These are phyloP conservation scores for Silene noctiflora DNA, from an alignment of 179 eudicot species.

Conservation along the genomic window DNA sequence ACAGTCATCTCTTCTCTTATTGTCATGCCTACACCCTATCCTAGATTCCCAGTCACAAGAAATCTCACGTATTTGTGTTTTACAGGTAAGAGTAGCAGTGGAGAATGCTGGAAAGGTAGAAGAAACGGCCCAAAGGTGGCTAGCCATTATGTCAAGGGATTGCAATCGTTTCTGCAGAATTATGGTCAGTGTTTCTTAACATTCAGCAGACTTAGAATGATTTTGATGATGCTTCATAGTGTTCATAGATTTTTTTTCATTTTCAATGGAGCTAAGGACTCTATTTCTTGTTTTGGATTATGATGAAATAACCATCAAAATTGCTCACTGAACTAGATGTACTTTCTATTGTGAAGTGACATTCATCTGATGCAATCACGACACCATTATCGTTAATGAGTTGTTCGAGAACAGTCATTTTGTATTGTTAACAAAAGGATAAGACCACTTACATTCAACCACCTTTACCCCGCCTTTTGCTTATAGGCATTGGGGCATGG, in stretches of 20 bases:
- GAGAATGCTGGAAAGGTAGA: slow-evolving; percentile 64
- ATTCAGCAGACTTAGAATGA: not conserved
- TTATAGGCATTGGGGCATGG: too few relatives aligned
- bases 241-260: not conserved
- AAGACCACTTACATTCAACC: not conserved
- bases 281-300: not conserved
- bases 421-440: not conserved
- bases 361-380: not conserved
- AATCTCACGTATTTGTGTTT: slow-evolving; percentile 8
- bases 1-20: not conserved
- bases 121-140: slow-evolving; percentile 60
- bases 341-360: too few relatives aligned
- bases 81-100: slow-evolving; percentile 59
- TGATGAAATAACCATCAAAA: not conserved
- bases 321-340: too few relatives aligned
- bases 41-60: not conserved
- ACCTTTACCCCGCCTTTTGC: not conserved
- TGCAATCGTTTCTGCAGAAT: slow-evolving; percentile 89
- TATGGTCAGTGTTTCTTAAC: slow-evolving; percentile 52
- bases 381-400: not conserved
- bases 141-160: slow-evolving; percentile 74
- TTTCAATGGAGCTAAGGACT: not conserved
- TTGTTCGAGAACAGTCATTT: not conserved
- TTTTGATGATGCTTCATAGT: not conserved
- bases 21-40: not conserved